Evolutionary conservation across 306 rosid genomes (phyloP), one percentile per base, ranked within the genome.

Genomic region (Vigna radiata): DNA sequence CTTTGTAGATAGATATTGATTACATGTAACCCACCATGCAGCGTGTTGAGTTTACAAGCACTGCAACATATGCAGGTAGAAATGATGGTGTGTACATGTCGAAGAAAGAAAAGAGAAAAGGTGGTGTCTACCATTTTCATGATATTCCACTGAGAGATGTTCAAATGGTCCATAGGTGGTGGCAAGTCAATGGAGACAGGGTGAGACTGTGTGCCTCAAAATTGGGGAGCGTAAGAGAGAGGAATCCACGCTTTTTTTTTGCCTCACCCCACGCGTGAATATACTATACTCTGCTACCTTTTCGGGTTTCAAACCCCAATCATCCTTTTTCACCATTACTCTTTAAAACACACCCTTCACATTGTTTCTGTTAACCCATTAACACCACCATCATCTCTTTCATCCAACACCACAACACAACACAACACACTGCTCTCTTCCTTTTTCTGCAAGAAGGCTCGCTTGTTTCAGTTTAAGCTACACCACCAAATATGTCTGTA

Each of bases 311-410:
- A 85, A 75, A 75, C 74, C 68, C 80, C 81, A 73, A 82, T 19
- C 15, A 36, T 0, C 47, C 80, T 63, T 72, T 77, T 58, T 58
- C 29, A 66, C 53, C 71, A 31, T 43, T 48, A 65, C 83, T 58
- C 62, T 78, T 78, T 73, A 82, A 83, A 81, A 81, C 81, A 58
- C 77, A 82, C 79, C 66, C 77, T 69, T 81, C 64, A 29, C 69
- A 17, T 39, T 4, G 65, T 36, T 68, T 12, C 68, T 27, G 31
- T 19, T 7, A 61, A 19, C 27, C 70, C 16, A 25, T 53, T 41
- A 56, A 16, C 83, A 79, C 39, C 48, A 39, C 5, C 63, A 78
- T 8, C 67, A 25, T 59, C 70, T 46, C 73, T 55, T 79, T 53
- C 23, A 5, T 68, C 83, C 5, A 60, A 83, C 71, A 36, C 4